Base-by-base conservation (phyloP, 148 eudicot species). In the Rhododendron griersonianum region DNA sequence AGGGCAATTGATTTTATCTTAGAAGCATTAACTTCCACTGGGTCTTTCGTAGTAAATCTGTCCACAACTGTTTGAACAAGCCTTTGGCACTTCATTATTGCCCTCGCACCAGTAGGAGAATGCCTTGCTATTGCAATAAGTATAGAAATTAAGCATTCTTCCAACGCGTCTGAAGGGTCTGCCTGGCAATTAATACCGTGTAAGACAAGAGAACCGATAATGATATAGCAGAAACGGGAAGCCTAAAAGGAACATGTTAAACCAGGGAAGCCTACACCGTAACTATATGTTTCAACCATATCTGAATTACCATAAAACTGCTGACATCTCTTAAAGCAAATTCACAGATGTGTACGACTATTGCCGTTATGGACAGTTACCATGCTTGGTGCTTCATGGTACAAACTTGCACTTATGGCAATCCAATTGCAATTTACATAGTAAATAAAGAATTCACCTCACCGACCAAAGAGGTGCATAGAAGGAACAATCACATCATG, bases 111-210 rank as follows among this genome's bases (percentile, higher is more conserved):
- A 74, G 94, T 92, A 65, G 97, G 95, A 76, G 99, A 96, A 90
- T 95, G 97, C 89, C 98, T 96, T 78, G 98, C 95, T 85, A 97
- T 76, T 80, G 99, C 99, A 86, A 94, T 80, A 83, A 94, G 91
- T 87, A 95, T 89, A 25, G 98, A 90, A 25, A 94, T 83, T 86
- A 94, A 86, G 92, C 94, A 90, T 81, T 97, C 98, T 87, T 97
- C 98, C 93, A 95, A 86, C 80, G 89, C 87, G 53, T 87, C 84
- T 7, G 94, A 84, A 59, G 96, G 93, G 83, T 93, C 91, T 75
- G 91, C 86, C 98, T 96, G 94, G 87, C 19, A 71, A 87, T 53
- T 83, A 89, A 85, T 77, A 59, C 76, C 2, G 41, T 71, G 41
- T 71, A 30, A 71, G 41, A 71, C 35, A 10, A 69, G 76, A 71